Conservation (phyloP, 1,284 basidiomycete species). For the Garcileccinum viscosum region DNA sequence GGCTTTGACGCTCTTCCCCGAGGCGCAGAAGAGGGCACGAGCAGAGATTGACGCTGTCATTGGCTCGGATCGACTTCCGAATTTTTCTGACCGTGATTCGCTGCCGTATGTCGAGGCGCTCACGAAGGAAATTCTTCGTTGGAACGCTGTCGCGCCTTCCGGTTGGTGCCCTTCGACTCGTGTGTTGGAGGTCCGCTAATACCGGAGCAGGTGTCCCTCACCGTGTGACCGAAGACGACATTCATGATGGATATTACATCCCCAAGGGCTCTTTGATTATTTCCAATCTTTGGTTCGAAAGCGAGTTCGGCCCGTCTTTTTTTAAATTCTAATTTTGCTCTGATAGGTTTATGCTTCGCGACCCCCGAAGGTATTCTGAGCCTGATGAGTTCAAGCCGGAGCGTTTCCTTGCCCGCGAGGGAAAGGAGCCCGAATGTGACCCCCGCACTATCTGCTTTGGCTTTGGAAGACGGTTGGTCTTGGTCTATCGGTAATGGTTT, state of each 20-base stretch:
- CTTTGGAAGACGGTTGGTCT: constrained; percentile 61
- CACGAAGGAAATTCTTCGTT: constrained; percentile 67
- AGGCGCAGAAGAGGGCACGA: constrained; percentile 53
- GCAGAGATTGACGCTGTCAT: constrained; percentile 68
- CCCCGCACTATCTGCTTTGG: constrained; percentile 62
- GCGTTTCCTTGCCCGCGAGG: constrained; percentile 43
- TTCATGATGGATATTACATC: constrained; percentile 45
- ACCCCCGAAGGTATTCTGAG: constrained; percentile 44
- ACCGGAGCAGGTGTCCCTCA: constrained; percentile 54
- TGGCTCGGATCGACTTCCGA: constrained; percentile 65
- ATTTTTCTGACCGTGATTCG: constrained; percentile 60
- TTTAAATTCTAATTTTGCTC: constrained; percentile 42
- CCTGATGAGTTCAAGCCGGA: constrained; percentile 44
- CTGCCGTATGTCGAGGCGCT: constrained; percentile 69
- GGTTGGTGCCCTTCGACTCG: constrained; percentile 42
- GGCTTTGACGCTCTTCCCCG: constrained; percentile 47
- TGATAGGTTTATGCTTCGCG: constrained; percentile 52
- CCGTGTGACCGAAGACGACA: constrained; percentile 57
- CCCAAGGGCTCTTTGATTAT: constrained; percentile 47
- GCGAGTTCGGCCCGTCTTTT: neutral
- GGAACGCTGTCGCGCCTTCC: constrained; percentile 59
- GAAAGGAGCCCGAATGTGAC: constrained; percentile 52
- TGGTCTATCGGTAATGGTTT: constrained; percentile 5
- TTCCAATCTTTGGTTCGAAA: constrained; percentile 44
- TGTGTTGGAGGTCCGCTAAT: constrained; percentile 14